Conservation (phyloP, 2,329 filamentous ascomycete species). For the Ophiobolus disseminans region DNA sequence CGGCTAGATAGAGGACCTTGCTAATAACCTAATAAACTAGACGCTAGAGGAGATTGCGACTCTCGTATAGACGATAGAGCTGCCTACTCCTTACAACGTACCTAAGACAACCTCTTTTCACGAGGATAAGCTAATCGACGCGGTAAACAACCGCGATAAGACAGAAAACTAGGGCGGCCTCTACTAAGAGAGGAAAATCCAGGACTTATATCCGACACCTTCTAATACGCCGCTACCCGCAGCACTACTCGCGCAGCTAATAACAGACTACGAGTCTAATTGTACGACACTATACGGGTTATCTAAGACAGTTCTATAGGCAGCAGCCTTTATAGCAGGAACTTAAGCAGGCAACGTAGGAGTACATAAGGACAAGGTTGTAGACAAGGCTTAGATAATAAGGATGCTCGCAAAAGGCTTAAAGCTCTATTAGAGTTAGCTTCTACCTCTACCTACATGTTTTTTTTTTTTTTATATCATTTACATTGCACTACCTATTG, state of each 20-base stretch:
- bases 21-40: constrained; percentile 13
- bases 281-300: neutral
- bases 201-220: neutral
- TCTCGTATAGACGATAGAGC: constrained; percentile 1
- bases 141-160: neutral
- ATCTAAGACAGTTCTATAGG: constrained; percentile 1
- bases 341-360: neutral
- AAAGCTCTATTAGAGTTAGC: neutral
- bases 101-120: neutral
- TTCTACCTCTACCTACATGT: constrained; percentile 3
- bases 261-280: neutral
- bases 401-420: constrained; percentile 1
- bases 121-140: neutral
- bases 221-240: neutral
- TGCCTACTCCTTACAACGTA: neutral
- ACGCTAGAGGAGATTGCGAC: constrained; percentile 9
- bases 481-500: too few relatives aligned
- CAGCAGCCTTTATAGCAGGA: constrained; percentile 6
- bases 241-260: neutral
- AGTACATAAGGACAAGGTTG: neutral
- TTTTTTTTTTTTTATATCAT: too few relatives aligned
- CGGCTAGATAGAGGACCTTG: constrained; percentile 10
- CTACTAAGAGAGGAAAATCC: constrained; percentile 1
- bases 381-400: constrained; percentile 5
- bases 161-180: neutral